These are phyloP conservation scores for Penicillium verhagenii DNA, from an alignment of 495 filamentous ascomycete genomes.

Conservation along the genomic window DNA sequence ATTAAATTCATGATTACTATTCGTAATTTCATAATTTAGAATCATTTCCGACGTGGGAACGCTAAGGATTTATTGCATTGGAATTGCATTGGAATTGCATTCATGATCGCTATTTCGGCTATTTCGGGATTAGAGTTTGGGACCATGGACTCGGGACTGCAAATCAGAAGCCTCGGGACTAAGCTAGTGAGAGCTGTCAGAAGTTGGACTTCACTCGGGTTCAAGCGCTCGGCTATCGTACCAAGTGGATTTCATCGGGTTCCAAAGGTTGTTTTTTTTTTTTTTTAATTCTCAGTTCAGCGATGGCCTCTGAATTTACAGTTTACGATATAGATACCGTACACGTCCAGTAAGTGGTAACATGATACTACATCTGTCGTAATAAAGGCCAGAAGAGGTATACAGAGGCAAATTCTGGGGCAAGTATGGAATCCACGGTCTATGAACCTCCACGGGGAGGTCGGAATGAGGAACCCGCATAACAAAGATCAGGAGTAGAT, in stretches of 20 bases:
- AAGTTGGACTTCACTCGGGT: conserved; percentile 3
- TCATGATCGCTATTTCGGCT: no score
- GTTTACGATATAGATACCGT: no score
- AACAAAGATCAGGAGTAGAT: conserved; percentile 4
- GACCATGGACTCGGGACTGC: not conserved
- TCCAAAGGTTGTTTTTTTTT: no score
- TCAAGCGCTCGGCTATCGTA: conserved; percentile 12
- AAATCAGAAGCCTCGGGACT: conserved; percentile 5
- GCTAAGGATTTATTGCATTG: not conserved
- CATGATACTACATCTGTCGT: not conserved
- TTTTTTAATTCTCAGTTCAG: no score
- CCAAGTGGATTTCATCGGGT: not conserved
- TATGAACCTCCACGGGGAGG: conserved; percentile 2
- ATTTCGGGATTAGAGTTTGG: conserved; percentile 5
- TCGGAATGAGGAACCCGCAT: conserved; percentile 2
- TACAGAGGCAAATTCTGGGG: conserved; percentile 9
- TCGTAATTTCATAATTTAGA: not conserved
- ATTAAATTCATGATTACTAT: no score
- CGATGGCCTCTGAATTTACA: no score
- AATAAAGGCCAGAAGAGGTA: not conserved
- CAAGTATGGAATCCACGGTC: conserved; percentile 2
- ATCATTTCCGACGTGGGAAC: not conserved
- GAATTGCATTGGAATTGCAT: no score
- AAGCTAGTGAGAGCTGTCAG: conserved; percentile 19
- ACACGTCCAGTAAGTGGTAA: no score